Evolutionary conservation across 1,284 basidiomycete genomes (phyloP), one percentile per base, ranked within the genome.

Genomic region (Trichosporon asahii): DNA sequence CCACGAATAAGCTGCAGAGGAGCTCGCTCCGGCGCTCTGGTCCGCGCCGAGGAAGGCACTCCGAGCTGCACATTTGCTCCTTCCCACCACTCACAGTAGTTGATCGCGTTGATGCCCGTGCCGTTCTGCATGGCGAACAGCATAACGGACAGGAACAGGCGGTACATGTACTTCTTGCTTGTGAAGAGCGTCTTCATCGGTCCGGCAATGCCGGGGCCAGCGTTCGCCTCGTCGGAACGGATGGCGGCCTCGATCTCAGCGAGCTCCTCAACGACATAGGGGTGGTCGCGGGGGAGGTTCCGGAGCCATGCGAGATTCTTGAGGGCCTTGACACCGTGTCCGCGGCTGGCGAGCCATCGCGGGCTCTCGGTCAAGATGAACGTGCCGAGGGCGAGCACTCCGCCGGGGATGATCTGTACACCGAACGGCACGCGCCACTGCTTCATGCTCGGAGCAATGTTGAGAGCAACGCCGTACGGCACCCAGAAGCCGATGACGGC

Each of bases 321-420:
- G 15, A 85, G 78, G 1, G 85, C 85, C 40, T 83, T 71, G 4
- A 78, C 79, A 60, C 81, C 78, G 5, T 81, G 79, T 29, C 84
- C 84, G 12, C 82, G 82, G 6, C 83, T 80, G 65, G 86, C 78
- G 12, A 88, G 83, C 84, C 86, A 87, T 3, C 86, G 80, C 1
- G 88, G 87, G 0, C 86, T 86, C 73, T 88, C 87, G 53, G 79
- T 78, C 23, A 88, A 76, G 76, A 86, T 85, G 65, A 85, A 76
- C 2, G 80, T 75, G n/a, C 84, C 85, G 64, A 86, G 69, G 57
- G 84, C 76, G 60, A 87, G 79, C 6, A 86, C 46, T 0, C 85
- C 85, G 12, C 85, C 86, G 2, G 87, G 87, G 75, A 88, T 84
- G 67, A 88, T 82, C 74, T 88, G 87, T 8, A 88, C 80, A 0